Evolutionary conservation across 768 basidiomycete genomes (phyloP).

Genomic region (Coprinellus aureogranulatus): DNA sequence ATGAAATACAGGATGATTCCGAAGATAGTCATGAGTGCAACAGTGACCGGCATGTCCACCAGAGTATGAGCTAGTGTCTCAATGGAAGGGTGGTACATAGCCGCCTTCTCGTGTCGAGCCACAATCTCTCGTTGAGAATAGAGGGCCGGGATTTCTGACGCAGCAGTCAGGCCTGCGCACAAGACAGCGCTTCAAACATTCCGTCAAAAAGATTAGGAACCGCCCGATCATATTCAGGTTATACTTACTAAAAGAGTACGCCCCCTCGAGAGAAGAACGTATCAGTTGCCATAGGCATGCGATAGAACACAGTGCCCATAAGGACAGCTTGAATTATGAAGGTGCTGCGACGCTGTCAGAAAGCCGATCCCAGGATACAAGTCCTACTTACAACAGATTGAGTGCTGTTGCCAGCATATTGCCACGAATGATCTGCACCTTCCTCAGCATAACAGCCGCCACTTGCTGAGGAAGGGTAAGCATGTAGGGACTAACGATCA

Average conservation of each 20-base stretch:
- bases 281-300: conserved; percentile 49
- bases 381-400: conserved; percentile 27
- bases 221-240: no score
- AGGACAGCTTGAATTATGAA: conserved; percentile 51
- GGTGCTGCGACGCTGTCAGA: conserved; percentile 30
- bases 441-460: conserved; percentile 43
- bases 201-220: neutral
- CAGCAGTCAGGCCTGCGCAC: conserved; percentile 54
- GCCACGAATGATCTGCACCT: conserved; percentile 44
- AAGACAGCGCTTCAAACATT: conserved; percentile 38
- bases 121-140: conserved; percentile 63
- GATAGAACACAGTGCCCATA: conserved; percentile 66
- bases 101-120: conserved; percentile 52
- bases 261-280: conserved; percentile 78
- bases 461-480: conserved; percentile 44
- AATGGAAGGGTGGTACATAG: conserved; percentile 47
- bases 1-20: conserved; percentile 59
- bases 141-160: conserved; percentile 67
- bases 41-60: conserved; percentile 58
- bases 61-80: conserved; percentile 52
- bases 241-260: conserved; percentile 67
- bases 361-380: neutral
- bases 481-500: conserved; percentile 38
- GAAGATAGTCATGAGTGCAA: conserved; percentile 43
- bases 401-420: conserved; percentile 35